Conservation (phyloP, 202 grass and related monocot species). For the Zoysia matrella region DNA sequence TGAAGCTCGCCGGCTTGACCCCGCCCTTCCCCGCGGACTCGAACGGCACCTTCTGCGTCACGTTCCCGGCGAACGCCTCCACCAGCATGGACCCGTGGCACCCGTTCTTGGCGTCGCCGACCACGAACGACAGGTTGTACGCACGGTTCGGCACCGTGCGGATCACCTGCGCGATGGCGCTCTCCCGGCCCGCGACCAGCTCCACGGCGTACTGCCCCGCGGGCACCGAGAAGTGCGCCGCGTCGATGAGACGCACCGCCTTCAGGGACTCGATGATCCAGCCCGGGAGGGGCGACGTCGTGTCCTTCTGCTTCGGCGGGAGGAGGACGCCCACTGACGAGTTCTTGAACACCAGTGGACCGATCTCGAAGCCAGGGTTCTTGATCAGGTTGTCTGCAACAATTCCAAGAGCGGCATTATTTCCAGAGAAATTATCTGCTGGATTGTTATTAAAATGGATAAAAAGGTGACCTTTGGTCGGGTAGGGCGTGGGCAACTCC, state of each 20-base stretch:
- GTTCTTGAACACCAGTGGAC: conserved; percentile 88
- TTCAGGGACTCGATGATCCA: conserved; percentile 99
- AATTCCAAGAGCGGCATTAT: no score
- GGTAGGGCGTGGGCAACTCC: conserved; percentile 79
- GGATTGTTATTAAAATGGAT: no score
- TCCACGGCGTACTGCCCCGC: no score
- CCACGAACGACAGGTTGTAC: conserved; percentile 39
- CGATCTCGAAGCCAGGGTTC: conserved; percentile 84
- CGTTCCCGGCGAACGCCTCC: conserved; percentile 71
- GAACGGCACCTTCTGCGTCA: conserved; percentile 66
- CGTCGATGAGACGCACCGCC: no score
- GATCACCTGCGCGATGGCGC: no score
- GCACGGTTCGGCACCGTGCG: no score
- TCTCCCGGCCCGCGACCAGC: no score
- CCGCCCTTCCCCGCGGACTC: conserved; percentile 66
- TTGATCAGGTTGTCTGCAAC: conserved; percentile 86
- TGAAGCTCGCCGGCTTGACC: conserved; percentile 51
- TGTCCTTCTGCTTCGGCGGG: conserved; percentile 84
- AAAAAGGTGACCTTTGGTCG: conserved; percentile 54
- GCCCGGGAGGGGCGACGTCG: conserved; percentile 77
- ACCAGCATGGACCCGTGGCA: conserved; percentile 93
- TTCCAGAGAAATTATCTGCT: no score
- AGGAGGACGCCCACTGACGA: conserved; percentile 79
- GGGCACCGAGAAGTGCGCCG: no score
- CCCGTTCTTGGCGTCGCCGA: conserved; percentile 88